Percentiles rank a stretch among this genome's conserved stretches.
These are phyloP conservation scores for Acanthamoeba sp. DNA, from an alignment of 208 protist genomes.

Conservation along the genomic window DNA sequence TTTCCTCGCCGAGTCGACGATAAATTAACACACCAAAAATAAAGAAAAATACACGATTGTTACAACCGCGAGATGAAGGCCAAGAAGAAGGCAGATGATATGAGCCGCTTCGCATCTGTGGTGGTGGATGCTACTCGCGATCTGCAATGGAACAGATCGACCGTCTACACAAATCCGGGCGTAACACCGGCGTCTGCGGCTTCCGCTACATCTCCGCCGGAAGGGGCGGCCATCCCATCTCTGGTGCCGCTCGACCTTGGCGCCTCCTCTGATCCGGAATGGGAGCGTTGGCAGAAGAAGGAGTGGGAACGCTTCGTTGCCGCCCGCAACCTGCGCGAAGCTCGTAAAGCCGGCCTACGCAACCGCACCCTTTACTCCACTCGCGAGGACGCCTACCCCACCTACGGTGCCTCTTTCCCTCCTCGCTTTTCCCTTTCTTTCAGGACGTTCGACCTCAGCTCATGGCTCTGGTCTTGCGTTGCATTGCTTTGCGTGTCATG, in stretches of 20 bases:
- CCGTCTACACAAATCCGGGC: neutral
- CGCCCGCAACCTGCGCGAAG: neutral
- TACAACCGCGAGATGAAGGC: neutral
- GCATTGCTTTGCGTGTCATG: neutral
- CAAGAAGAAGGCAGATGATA: neutral
- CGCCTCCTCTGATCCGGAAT: neutral
- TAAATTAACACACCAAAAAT: no score
- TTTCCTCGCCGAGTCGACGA: no score
- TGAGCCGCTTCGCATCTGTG: neutral
- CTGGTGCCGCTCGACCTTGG: no score
- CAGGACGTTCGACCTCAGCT: neutral
- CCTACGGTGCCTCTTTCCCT: neutral
- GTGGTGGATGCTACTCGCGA: neutral
- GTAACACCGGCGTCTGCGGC: neutral
- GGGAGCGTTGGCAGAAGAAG: neutral
- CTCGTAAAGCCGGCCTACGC: neutral
- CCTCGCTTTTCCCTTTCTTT: neutral
- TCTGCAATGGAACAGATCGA: neutral
- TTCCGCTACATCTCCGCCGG: neutral
- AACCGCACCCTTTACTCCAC: neutral
- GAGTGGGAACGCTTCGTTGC: neutral
- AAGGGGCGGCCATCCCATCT: no score
- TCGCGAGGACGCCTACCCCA: conserved; percentile 8
- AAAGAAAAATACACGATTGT: no score
- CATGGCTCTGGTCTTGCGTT: neutral